A percentile compares a stretch with the other conserved stretches of the same genome.
These are phyloP conservation scores for Pleurozium schreberi DNA, from an alignment of 225 moss, liverwort and hornwort species.

Conservation along the genomic window DNA sequence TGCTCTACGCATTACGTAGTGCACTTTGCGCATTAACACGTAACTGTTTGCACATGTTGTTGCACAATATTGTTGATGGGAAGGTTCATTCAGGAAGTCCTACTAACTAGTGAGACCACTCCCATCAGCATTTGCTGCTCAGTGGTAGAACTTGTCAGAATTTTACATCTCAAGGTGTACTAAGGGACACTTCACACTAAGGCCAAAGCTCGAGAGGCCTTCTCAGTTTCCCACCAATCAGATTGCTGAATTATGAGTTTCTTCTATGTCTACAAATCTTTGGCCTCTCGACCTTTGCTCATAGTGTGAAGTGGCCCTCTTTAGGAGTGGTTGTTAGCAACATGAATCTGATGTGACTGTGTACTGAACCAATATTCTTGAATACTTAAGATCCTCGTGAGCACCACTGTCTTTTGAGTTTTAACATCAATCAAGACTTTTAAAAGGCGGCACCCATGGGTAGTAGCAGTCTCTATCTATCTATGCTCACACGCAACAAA, in stretches of 20 bases:
- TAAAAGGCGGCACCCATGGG: not conserved
- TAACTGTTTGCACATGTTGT: not conserved
- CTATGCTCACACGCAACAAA: too few species aligned
- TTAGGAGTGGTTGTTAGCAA: not conserved
- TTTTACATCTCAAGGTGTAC: too few species aligned
- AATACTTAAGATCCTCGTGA: not conserved
- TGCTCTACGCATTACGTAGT: not conserved
- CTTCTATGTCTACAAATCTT: too few species aligned
- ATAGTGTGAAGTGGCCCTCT: too few species aligned
- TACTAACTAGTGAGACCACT: not conserved
- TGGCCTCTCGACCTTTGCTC: too few species aligned
- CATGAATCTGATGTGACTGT: not conserved
- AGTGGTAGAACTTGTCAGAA: too few species aligned
- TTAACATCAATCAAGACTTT: not conserved
- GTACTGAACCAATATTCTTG: not conserved
- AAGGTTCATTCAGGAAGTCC: not conserved
- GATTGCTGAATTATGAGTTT: too few species aligned
- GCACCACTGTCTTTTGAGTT: too few species aligned
- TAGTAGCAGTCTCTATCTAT: not conserved
- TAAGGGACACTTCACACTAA: too few species aligned
- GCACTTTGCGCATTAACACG: not conserved
- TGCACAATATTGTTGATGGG: not conserved
- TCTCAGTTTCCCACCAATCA: too few species aligned
- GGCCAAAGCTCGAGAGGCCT: too few species aligned
- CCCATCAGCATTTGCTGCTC: not conserved